A percentile compares a stretch with the other conserved stretches of the same genome.
These are phyloP conservation scores for Kodamaea lidongshanica DNA, from an alignment of 805 yeast species.

Conservation along the genomic window DNA sequence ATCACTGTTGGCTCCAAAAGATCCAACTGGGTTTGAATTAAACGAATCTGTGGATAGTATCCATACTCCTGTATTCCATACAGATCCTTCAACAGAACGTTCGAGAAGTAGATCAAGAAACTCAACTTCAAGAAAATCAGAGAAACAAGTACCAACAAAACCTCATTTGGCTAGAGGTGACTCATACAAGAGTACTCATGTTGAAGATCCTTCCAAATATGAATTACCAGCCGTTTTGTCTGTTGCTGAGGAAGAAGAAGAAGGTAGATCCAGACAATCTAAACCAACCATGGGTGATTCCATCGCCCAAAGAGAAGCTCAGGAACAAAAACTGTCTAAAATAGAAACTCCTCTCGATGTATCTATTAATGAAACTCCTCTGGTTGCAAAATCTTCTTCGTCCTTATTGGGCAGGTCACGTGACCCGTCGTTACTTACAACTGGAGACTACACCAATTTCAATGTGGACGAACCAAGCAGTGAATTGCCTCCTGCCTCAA, in stretches of 20 bases:
- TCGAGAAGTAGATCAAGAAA: conserved; percentile 27
- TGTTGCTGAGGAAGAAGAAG: conserved; percentile 22
- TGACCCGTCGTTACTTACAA: conserved; percentile 38
- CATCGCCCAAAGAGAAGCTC: conserved; percentile 36
- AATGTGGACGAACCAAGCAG: conserved; percentile 31
- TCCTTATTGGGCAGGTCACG: conserved; percentile 16
- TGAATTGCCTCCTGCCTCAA: conserved; percentile 8
- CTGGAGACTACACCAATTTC: conserved; percentile 43
- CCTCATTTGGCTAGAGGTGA: conserved; percentile 78
- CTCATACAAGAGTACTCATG: conserved; percentile 57
- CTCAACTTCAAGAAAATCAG: conserved; percentile 21
- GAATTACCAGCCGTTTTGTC: conserved; percentile 37
- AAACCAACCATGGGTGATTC: conserved; percentile 41
- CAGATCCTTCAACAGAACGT: conserved; percentile 15
- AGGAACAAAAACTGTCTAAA: conserved; percentile 3
- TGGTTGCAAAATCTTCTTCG: conserved; percentile 1
- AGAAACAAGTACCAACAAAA: conserved; percentile 16
- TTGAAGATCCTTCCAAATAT: conserved; percentile 39
- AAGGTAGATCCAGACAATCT: conserved; percentile 35
- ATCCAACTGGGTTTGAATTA: conserved; percentile 6
- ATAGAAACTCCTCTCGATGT: background rate
- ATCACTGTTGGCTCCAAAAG: conserved; percentile 9
- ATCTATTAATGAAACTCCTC: background rate
- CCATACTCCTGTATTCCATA: conserved; percentile 31
- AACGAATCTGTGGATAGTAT: conserved; percentile 11